Evolutionary conservation across 257 asterid species (phyloP).

Genomic region (Fraxinus cuspidata): DNA sequence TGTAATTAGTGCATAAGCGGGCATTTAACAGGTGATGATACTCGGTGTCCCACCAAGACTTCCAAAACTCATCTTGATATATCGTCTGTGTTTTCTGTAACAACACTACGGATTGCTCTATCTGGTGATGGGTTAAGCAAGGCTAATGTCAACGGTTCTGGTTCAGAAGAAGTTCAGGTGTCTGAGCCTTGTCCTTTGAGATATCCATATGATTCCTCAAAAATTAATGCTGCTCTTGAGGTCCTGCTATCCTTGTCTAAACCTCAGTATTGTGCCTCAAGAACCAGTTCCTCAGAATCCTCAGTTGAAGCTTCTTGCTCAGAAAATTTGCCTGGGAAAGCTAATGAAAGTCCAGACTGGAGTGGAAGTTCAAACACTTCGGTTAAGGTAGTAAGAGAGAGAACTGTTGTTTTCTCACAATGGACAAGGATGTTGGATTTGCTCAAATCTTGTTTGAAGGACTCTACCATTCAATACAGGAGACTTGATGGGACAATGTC

Average conservation of each 20-base stretch:
- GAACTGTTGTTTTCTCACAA: conserved; percentile 92
- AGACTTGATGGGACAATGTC: conserved; percentile 96
- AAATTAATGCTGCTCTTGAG: conserved; percentile 81
- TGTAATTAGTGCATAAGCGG: conserved; percentile 93
- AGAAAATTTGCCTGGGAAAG: conserved; percentile 33
- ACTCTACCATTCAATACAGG: conserved; percentile 65
- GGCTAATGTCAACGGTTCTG: conserved; percentile 36
- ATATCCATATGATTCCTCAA: conserved; percentile 69
- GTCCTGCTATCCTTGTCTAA: conserved; percentile 60
- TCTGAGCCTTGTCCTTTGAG: conserved; percentile 38
- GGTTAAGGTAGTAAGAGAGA: conserved; percentile 55
- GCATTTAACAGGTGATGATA: conserved; percentile 76
- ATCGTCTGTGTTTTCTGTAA: conserved; percentile 60
- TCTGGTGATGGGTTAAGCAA: conserved; percentile 43
- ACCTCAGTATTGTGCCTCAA: conserved; percentile 32
- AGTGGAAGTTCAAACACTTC: conserved; percentile 24
- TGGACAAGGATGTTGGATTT: conserved; percentile 99
- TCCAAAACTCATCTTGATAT: conserved; percentile 64
- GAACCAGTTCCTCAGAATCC: conserved; percentile 30
- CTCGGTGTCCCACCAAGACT: conserved; percentile 71
- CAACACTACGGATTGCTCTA: conserved; percentile 54
- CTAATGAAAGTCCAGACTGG: conserved; percentile 23
- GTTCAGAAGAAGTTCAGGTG: conserved; percentile 37
- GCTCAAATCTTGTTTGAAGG: conserved; percentile 74
- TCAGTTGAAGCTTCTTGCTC: conserved; percentile 29